These are phyloP conservation scores for Schizochytrium sp. DNA, from an alignment of 108 stramenopile genomes.

Conservation along the genomic window DNA sequence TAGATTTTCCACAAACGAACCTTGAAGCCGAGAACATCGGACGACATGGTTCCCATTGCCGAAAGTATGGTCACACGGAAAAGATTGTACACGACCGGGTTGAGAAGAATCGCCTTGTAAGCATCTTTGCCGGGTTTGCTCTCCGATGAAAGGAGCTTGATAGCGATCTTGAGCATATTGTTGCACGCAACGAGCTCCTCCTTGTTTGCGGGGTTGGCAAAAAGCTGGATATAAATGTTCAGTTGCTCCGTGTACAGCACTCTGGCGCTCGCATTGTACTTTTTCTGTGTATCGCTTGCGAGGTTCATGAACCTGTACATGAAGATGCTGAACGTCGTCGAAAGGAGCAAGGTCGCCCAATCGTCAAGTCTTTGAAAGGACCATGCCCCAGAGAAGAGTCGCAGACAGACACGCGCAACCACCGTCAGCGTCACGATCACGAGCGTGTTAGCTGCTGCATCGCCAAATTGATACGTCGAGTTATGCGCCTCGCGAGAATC, in stretches of 20 bases:
- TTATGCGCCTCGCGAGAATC: background rate
- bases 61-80: constrained; percentile 2
- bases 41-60: constrained; percentile 16
- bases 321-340: background rate
- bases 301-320: constrained; percentile 14
- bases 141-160: background rate
- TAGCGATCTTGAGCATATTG: constrained; percentile 9
- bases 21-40: background rate
- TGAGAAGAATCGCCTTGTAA: background rate
- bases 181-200: constrained; percentile 4
- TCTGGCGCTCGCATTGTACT: background rate
- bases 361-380: background rate
- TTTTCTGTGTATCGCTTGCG: background rate
- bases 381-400: constrained; percentile 6
- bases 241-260: background rate
- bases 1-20: background rate
- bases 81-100: constrained; percentile 8
- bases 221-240: background rate
- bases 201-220: background rate
- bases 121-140: background rate
- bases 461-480: background rate
- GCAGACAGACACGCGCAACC: background rate
- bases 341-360: background rate
- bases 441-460: background rate
- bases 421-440: background rate